Conservation (phyloP, 768 basidiomycete species). For the Mycena latifolia region DNA sequence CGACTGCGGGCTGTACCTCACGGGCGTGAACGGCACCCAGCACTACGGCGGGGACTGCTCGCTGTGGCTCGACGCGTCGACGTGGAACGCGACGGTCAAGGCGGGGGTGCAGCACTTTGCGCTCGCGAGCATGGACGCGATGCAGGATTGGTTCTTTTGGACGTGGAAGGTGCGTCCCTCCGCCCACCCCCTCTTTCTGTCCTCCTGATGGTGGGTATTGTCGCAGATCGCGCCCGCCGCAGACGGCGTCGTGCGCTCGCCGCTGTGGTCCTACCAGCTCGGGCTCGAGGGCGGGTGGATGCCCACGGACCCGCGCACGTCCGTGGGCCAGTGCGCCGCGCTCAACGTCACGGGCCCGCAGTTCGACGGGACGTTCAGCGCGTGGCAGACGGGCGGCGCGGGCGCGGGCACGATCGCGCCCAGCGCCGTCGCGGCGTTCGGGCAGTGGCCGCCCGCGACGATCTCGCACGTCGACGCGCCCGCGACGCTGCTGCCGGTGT, state of each 20-base stretch:
- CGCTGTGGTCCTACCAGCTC: slow-evolving; percentile 60
- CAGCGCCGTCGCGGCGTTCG: neutral
- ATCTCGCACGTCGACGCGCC: slow-evolving; percentile 32
- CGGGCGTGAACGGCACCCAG: slow-evolving; percentile 45
- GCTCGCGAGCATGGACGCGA: slow-evolving; percentile 49
- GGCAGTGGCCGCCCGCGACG: slow-evolving; percentile 53
- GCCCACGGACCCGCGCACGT: slow-evolving; percentile 68
- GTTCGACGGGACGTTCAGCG: slow-evolving; percentile 55
- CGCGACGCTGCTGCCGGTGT: slow-evolving; percentile 8
- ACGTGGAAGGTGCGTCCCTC: slow-evolving; percentile 80
- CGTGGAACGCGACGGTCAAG: slow-evolving; percentile 58
- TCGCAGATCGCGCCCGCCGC: slow-evolving; percentile 61
- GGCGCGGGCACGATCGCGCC: slow-evolving; percentile 20
- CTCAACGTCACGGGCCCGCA: slow-evolving; percentile 49
- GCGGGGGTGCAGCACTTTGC: slow-evolving; percentile 58
- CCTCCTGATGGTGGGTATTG: too few species aligned
- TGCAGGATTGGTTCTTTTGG: slow-evolving; percentile 81
- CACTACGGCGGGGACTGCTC: slow-evolving; percentile 53
- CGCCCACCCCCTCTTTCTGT: slow-evolving; percentile 55
- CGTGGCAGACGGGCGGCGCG: too few species aligned
- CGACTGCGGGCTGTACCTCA: slow-evolving; percentile 63
- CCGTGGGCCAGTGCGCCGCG: slow-evolving; percentile 63
- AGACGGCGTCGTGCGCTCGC: slow-evolving; percentile 60
- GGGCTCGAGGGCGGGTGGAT: slow-evolving; percentile 69
- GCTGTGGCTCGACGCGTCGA: slow-evolving; percentile 58